Evolutionary conservation across 139 green algal genomes (phyloP), one percentile per base, ranked within the genome.

Genomic region (Asterochloris erici): DNA sequence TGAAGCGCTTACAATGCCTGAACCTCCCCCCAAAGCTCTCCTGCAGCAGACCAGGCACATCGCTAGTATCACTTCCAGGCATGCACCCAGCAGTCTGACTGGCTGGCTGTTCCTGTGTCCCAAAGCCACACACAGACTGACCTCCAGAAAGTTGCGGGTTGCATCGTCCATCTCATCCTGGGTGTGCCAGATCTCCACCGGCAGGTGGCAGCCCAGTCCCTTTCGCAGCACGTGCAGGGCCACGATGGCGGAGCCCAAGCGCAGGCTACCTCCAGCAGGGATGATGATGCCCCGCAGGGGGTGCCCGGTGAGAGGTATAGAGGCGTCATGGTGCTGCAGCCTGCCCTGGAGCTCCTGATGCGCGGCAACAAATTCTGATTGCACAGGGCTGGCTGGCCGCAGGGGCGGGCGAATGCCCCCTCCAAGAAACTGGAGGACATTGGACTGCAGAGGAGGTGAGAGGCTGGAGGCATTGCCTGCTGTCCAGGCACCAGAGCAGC

Each of bases 121-220:
- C 38, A 54, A 54, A 54, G 38, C 38, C 38, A 54, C 38, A 54
- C 38, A 47, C 63, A 10, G 23, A 54, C 29, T 63, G 21, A 81
- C 77, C 71, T 86, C 28, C 26, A 92, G 54, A 9, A 82, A 78
- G 29, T 61, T 62, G 54, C 85, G 84, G 17, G 87, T 92, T 0
- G 54, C 14, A 0, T 12, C 24, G 27, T 92, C 89, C 86, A 92
- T 92, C 81, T 92, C 89, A 11, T 16, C 19, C 0, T 74, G 17
- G 19, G 16, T 21, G 28, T 91, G 84, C 89, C 89, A 92, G n/a
- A 92, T 83, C 83, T 92, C 89, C 11, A 92, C 81, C 14, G 89
- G 89, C 70, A 91, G 71, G 11, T 13, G 79, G 75, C 86, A 88
- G 13, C 79, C 60, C 27, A 86, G 82, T 21, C 80, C n/a, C 38